Base-by-base conservation (phyloP, 192 early-diverging fungal species). In the Mortierella claussenii region DNA sequence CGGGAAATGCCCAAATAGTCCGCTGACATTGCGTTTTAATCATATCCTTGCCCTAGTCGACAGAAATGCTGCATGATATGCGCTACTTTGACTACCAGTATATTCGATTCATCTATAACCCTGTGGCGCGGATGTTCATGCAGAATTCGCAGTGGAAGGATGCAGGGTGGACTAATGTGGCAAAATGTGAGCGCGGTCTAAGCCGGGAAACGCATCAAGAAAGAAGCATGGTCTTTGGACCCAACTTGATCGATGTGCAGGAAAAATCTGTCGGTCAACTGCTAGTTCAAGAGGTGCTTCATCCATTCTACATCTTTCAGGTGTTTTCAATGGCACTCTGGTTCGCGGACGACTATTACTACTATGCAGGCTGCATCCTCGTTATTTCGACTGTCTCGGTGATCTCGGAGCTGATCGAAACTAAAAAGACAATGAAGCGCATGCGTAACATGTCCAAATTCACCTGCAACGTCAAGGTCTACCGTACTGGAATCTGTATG, bases 311-410 rank as follows among this genome's bases (percentile, higher is more conserved):
- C 78, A 84, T 94, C 50, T 94, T 94, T 60, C 93, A 93, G 68
- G 88, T 87, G 7, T 88, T 89, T 46, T 91, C 90, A 48, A 88
- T 94, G 21, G 46, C 90, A 6, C 82, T 94, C 3, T 94, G 93
- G 98, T 91, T 85, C 60, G 62, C 90, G 24, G 98, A 99, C 58
- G 87, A 96, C 75, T 99, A 99, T 80, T 92, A 94, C 56, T 96
- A 96, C 79, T 99, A 98, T 66, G 98, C 96, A 1, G 80, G 83
- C 20, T 97, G 95, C 69, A 98, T 99, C 55, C 84, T 97, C 53
- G 54, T 97, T 13, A 96, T 98, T 49, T 93, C 94, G 13, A 87
- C 89, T 0, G 80, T 89, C 18, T 93, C 94, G 13, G 89, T 96
- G 12, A 63, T 91, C 31, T 84, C 86, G 15, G 94, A 96, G 3